phyloP scores from a whole-genome alignment of 768 basidiomycete genomes.

The Mycena vitilis region DNA sequence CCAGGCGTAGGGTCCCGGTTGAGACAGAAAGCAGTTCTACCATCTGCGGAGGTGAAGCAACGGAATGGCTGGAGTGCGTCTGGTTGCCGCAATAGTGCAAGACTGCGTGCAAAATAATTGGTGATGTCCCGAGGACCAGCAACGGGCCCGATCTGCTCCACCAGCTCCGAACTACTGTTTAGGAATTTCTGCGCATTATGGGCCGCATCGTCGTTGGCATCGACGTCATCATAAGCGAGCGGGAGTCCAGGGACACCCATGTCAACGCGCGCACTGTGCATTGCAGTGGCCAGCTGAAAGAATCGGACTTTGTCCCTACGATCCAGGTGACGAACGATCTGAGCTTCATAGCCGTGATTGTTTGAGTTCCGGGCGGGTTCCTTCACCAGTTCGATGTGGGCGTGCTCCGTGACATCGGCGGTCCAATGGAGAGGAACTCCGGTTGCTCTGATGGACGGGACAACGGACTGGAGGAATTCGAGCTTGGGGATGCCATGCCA shows the following conservation, averaged over 20 bases:
- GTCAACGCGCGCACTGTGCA: not conserved
- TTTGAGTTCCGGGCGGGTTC: not conserved
- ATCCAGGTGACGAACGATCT: not conserved
- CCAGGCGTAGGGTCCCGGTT: slow-evolving; percentile 14
- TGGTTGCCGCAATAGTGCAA: not conserved
- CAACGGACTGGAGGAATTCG: not conserved
- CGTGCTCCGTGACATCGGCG: not conserved
- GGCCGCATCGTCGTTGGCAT: not conserved
- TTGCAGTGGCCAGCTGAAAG: not conserved
- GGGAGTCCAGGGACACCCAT: not conserved
- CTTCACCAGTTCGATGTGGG: not conserved
- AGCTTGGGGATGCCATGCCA: not conserved
- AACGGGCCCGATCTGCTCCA: not conserved
- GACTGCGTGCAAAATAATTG: not conserved
- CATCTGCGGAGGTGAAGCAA: slow-evolving; percentile 7
- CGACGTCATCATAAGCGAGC: not conserved
- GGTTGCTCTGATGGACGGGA: not conserved
- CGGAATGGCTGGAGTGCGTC: slow-evolving; percentile 17
- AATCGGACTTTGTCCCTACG: not conserved
- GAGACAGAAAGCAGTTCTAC: slow-evolving; percentile 26
- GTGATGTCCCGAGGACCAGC: not conserved
- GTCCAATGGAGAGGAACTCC: not conserved
- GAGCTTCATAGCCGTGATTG: not conserved
- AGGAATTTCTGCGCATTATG: not conserved
- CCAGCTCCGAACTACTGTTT: not conserved